Evolutionary conservation across 108 stramenopile species (phyloP), one percentile per base, ranked within the genome.

Genomic region (Aurantiochytrium sp.): DNA sequence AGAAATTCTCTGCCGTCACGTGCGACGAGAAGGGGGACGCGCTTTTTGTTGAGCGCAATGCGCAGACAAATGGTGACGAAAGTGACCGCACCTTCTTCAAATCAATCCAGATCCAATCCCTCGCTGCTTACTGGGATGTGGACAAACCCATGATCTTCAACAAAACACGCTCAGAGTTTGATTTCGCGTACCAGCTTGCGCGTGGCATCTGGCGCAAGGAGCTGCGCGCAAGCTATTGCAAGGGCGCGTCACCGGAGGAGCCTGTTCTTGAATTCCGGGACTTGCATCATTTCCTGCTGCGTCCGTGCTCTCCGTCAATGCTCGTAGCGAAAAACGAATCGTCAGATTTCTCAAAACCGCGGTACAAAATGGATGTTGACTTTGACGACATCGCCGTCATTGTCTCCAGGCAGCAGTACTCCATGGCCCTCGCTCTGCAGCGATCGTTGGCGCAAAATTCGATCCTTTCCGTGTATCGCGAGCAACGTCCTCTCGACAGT

Each of bases 91-190:
- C 76, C 76, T 83, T 83, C 25, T 83, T 47, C 60, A 64, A 64
- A 8, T 43, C 23, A 19, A 87, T 64, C 16, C 49, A 76, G 64
- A 12, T 89, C 5, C 28, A 89, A n/a, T 47, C 44, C 10, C 72
- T 89, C 29, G 64, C 88, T 6, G 72, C 29, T 19, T 89, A 89
- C 28, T 89, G 69, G 88, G 88, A 89, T 47, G 21, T 28, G 3
- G 76, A 83, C 49, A 83, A 83, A 45, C 76, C 76, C 23, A 47
- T 83, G 49, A 35, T 83, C 49, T 83, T n/a, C 76, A 83, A 83
- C 51, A 83, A 12, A 53, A 35, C 12, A 6, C 76, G 76, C 51
- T 83, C 76, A 45, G 76, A 83, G 76, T 45, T 83, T 16, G 76
- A 83, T 23, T 83, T 83, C 49, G 76, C 51, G n/a, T 83, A 83